These are phyloP conservation scores for Aspergillus quadrilineatus DNA, from an alignment of 2,329 filamentous ascomycete species.

Conservation along the genomic window DNA sequence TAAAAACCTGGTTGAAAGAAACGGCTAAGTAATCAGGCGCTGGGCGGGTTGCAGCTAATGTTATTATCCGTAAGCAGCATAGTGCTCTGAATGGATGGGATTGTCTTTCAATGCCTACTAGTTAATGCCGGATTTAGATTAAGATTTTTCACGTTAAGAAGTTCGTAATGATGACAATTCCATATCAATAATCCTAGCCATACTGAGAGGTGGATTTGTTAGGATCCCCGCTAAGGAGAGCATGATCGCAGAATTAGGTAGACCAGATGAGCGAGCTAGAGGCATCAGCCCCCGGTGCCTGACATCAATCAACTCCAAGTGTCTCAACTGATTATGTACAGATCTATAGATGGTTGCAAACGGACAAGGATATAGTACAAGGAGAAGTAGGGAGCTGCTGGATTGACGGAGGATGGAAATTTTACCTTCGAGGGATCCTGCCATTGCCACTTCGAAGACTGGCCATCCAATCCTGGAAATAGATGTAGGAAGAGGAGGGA, in stretches of 20 bases:
- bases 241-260: neutral
- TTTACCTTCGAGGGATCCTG: neutral
- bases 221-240: neutral
- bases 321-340: constrained; percentile 3
- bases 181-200: neutral
- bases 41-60: too few species aligned
- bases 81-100: too few species aligned
- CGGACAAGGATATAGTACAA: constrained; percentile 7
- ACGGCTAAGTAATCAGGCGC: too few species aligned
- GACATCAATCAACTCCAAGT: neutral
- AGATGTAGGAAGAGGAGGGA: neutral
- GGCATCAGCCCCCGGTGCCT: neutral
- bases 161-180: constrained; percentile 1
- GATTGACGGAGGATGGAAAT: neutral
- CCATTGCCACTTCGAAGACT: neutral
- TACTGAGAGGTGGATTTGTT: neutral
- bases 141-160: neutral
- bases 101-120: too few species aligned
- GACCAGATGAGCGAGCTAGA: neutral
- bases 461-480: neutral
- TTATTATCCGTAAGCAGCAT: too few species aligned
- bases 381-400: neutral
- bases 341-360: constrained; percentile 1
- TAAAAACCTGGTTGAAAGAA: too few species aligned
- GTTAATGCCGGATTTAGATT: too few species aligned